Evolutionary conservation across 2,329 filamentous ascomycete genomes (phyloP), one percentile per base, ranked within the genome.

Genomic region (Rhynchosporium graminicola): DNA sequence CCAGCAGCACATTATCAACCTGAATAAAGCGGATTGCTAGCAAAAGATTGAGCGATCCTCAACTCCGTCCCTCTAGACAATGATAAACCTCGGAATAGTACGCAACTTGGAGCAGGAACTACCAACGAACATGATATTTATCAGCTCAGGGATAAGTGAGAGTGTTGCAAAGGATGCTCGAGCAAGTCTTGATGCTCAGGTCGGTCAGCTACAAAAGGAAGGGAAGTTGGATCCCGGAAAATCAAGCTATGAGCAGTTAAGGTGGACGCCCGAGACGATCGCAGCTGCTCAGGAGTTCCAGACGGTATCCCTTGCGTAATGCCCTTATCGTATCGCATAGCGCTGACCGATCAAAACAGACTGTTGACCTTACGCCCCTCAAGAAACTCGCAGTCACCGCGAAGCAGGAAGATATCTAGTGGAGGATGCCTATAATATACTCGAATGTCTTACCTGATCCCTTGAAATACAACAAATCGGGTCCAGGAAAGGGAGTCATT

Each of bases 371-470:
- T 58, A 46, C 42, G 42, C 28, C 40, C 13, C 55, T 58, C 31
- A 48, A 58, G 29, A 20, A 2, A 43, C 55, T 58, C 40, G 55
- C 28, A 48, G 55, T 38, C 9, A 47, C 40, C 15, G n/a, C 42
- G n/a, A 36, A 45, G 15, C 33, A 57, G 42, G 42, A 38, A 38
- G n/a, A 48, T 38, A 58, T 58, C 29, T 3, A 47, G 36, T 58
- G 55, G 55, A 8, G 9, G 9, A 20, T 13, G 12, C 63, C 63
- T 45, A 62, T 65, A 47, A 29, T 65, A 40, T 65, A 65, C 54
- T 51, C 50, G 36, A 47, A 65, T 48, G 61, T 65, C n/a, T 65
- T 56, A 45, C 15, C 61, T 48, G 51, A 63, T 29, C 63, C 61
- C 20, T 42, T 43, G 54, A 60, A 40, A 28, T 65, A 36, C 40